Evolutionary conservation across 2,329 filamentous ascomycete species (phyloP), one percentile per base, ranked within the genome.

Genomic region (Fusarium abutilonis): DNA sequence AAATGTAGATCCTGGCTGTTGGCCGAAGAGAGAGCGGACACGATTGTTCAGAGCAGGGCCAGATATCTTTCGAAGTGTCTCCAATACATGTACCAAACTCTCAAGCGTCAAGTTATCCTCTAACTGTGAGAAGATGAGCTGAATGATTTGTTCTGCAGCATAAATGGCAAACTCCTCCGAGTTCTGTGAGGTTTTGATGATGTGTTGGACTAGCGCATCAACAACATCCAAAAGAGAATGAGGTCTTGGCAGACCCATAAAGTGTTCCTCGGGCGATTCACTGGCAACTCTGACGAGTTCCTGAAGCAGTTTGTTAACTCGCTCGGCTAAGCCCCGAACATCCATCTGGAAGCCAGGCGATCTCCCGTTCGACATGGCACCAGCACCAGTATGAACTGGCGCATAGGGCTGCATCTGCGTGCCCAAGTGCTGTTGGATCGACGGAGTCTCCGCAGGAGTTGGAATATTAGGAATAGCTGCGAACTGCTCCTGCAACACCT

Each of bases 401-500:
- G 81, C 77, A 66, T 88, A 89, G 6, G 81, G 77, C 56, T 81
- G 80, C 59, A 86, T 74, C 63, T 87, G 86, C 3, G 78, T 76
- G 28, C 77, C 78, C 15, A 86, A 64, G 42, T 70, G 67, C 26
- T 83, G 82, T 43, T 81, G 82, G 36, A 86, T 79, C 6, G 84
- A 80, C 0, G 85, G 82, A 2, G 86, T 83, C 70, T 89, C 86
- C 6, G 83, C 79, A 3, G 85, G 82, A 0, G 85, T 85, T n/a
- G 85, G 80, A 7, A 89, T 74, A 56, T 77, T 84, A 2, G 84
- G 80, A n/a, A 88, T 76, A 13, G 81, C 73, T 48, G 77, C 80
- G 70, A 85, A 89, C 56, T 86, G 82, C 34, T 89, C 87, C 64
- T 86, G 84, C 4, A 89, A 77, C 10, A 88, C 81, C 56, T 89